Evolutionary conservation across 306 rosid genomes (phyloP), one percentile per base, ranked within the genome.

Genomic region (Leucaena leucocephala): DNA sequence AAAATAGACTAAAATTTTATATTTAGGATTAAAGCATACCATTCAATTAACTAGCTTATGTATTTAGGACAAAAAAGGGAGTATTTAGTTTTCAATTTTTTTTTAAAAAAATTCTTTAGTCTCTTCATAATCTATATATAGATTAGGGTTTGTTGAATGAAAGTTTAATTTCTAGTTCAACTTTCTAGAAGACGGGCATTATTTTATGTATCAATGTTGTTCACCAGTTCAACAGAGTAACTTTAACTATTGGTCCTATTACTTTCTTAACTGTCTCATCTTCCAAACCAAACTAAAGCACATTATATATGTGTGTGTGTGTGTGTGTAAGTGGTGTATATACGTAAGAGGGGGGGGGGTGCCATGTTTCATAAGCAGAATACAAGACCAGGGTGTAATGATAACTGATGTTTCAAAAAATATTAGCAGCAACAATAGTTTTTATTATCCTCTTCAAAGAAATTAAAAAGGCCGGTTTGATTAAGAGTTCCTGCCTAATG

Each of bases 401-500:
- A 81, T 78, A 68, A 78, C 40, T 55, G 54, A 73, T 67, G 77
- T 34, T 66, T 67, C 52, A 78, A 82, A 78, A 75, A 27, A 61
- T 72, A 73, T 78, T 65, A 79, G 13, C 68, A 57, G 34, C 43
- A 34, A 62, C 68, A 68, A 68, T 89, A 74, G 81, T 85, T 83
- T 87, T 79, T 72, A 76, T 85, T 87, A 85, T 89, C 89, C 69
- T 57, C 21, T 81, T 74, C 27, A 78, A 62, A 74, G 43, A 57
- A 42, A 27, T 27, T 27, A 27, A 55, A 73, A 68, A 43, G 52
- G 75, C 57, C 27, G 3, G 21, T 35, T 35, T 63, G 35, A 58
- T 21, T 6, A 44, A 77, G 48, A 72, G 48, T 73, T 55, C 67
- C 36, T 79, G 79, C 82, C 82, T 48, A 75, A 78, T 86, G 76